A percentile compares a stretch with the other conserved stretches of the same genome.
phyloP scores from a whole-genome alignment of 106 monocot species.

The Dioscorea dumetorum region DNA sequence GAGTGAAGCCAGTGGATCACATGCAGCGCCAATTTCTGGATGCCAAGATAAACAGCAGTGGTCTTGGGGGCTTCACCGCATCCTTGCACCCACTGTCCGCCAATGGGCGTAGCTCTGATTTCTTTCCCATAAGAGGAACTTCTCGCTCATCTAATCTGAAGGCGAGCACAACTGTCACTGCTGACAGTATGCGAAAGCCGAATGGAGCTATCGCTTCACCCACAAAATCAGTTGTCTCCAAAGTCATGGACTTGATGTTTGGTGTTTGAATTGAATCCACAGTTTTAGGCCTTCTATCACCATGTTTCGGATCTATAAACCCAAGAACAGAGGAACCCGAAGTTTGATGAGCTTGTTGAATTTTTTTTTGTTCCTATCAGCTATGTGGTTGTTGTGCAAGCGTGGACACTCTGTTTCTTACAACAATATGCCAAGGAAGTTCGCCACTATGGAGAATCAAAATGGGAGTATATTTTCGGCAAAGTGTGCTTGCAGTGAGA shows the following conservation, averaged over 20 bases:
- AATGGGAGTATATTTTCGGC: no score
- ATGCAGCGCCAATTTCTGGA: constrained; percentile 37
- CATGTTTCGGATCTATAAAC: background rate
- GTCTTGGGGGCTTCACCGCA: constrained; percentile 26
- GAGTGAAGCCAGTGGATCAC: constrained; percentile 52
- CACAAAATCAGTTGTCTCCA: constrained; percentile 72
- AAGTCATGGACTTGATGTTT: constrained; percentile 94
- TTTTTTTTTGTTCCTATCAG: background rate
- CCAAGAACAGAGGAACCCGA: background rate
- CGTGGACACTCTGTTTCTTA: background rate
- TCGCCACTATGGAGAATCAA: no score
- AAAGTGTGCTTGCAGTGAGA: no score
- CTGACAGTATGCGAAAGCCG: constrained; percentile 13
- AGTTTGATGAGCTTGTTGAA: background rate
- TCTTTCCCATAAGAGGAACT: constrained; percentile 4
- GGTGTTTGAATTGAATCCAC: constrained; percentile 31
- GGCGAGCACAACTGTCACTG: constrained; percentile 2
- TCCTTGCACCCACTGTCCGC: constrained; percentile 25
- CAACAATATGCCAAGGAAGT: background rate
- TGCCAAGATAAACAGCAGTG: constrained; percentile 30
- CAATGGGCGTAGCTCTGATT: constrained; percentile 14
- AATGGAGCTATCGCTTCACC: constrained; percentile 80
- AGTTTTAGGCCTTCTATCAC: background rate
- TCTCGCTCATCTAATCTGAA: constrained; percentile 13
- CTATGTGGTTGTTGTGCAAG: background rate